Conservation (phyloP, 2,329 filamentous ascomycete genomes). For the Tolypocladium album region DNA sequence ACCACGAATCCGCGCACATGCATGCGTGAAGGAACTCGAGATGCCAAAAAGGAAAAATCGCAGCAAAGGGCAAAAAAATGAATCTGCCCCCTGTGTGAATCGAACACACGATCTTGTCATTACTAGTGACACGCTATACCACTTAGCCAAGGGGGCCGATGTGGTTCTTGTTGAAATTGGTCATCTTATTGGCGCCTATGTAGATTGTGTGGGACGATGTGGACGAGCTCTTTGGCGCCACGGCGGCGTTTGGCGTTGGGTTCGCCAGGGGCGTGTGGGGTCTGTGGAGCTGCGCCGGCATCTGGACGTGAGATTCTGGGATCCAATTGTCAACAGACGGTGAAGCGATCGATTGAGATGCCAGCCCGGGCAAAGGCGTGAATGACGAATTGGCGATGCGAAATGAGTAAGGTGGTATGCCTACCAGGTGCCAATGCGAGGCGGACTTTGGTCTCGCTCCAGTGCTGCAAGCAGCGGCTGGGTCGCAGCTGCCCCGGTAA, state of each 20-base stretch:
- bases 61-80: not conserved
- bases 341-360: too few species aligned
- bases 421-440: not conserved
- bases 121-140: slow-evolving; percentile 26
- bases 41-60: not conserved
- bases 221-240: not conserved
- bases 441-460: not conserved
- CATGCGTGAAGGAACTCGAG: not conserved
- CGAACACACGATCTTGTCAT: slow-evolving; percentile 24
- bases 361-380: not conserved
- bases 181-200: not conserved
- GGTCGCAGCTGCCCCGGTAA: too few species aligned
- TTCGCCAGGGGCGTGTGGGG: not conserved
- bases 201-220: not conserved
- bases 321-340: too few species aligned
- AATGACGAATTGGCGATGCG: not conserved
- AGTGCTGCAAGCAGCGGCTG: not conserved
- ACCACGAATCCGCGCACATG: too few species aligned
- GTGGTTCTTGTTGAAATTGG: not conserved
- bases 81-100: slow-evolving; percentile 20
- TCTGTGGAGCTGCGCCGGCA: not conserved
- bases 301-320: too few species aligned
- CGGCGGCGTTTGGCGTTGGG: not conserved
- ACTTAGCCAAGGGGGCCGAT: slow-evolving; percentile 20
- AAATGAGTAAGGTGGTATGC: not conserved